Evolutionary conservation across 768 basidiomycete species (phyloP).

Genomic region (Pulveroboletus ravenelii): DNA sequence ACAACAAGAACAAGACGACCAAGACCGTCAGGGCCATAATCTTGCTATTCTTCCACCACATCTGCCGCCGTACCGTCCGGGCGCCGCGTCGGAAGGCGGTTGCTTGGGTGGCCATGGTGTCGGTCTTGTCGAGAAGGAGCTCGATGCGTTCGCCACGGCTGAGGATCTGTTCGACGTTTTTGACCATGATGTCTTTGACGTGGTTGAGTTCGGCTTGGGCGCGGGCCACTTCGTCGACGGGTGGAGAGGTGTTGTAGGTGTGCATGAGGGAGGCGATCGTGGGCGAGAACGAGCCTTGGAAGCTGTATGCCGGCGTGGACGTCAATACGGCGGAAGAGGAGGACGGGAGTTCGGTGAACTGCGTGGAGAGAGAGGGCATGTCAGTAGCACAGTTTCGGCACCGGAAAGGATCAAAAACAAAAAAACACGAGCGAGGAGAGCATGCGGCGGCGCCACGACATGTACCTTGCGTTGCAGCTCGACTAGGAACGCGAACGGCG

Average conservation of each 20-base stretch:
- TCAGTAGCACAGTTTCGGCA: not conserved
- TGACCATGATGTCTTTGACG: constrained; percentile 97
- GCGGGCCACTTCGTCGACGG: constrained; percentile 81
- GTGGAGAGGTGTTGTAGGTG: constrained; percentile 85
- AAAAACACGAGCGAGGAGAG: too few relatives aligned
- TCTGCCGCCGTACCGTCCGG: constrained; percentile 71
- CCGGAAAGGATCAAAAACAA: too few relatives aligned
- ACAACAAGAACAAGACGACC: constrained; percentile 71
- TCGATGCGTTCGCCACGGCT: constrained; percentile 94
- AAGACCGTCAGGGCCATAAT: constrained; percentile 61
- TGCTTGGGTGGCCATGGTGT: constrained; percentile 90
- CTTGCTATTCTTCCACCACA: constrained; percentile 88
- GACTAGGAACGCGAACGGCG: constrained; percentile 90
- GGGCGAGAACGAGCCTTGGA: constrained; percentile 70
- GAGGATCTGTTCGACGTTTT: constrained; percentile 96
- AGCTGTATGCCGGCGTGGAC: constrained; percentile 50
- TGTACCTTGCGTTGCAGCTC: constrained; percentile 77
- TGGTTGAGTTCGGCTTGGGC: constrained; percentile 86
- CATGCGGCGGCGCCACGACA: not conserved
- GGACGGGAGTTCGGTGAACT: constrained; percentile 63
- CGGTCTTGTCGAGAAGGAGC: constrained; percentile 94
- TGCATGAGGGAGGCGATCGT: constrained; percentile 73
- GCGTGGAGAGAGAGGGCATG: not conserved
- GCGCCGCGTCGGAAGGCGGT: constrained; percentile 91
- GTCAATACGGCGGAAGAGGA: constrained; percentile 52